Base-by-base conservation (phyloP, 2,329 filamentous ascomycete species). In the Fusarium acutatum region DNA sequence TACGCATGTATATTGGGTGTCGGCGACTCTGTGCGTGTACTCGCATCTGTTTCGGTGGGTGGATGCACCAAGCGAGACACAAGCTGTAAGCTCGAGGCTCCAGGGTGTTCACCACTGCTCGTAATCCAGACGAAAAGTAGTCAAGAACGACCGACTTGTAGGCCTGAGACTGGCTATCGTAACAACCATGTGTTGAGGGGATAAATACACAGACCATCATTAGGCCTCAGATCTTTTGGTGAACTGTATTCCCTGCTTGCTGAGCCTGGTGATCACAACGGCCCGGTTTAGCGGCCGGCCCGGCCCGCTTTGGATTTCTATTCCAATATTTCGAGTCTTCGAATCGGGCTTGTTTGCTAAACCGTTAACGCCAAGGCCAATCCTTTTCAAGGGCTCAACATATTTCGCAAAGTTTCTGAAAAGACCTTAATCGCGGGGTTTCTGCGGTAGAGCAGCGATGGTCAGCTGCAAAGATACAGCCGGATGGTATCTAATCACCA, bases 221-320 rank as follows among this genome's bases (percentile, higher is more conserved):
- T 59, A 60, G 67, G 64, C 63, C 66, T 50, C 41, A 54, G 57
- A 50, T 52, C 54, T 64, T 68, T 50, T 49, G 30, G 30, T 57
- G 53, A 64, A 54, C 57, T 43, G 35, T 50, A 43, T 59, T 53
- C 63, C 68, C 62, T 72, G 63, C 47, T 62, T 60, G 58, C 56
- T 70, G 47, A 67, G 69, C 69, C 56, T 72, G 65, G 69, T 64
- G 46, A 73, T 69, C 70, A 71, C 61, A 69, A 71, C 75, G 76
- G 76, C 66, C 76, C 73, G 76, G 75, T 69, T 67, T 64, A 60
- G 63, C 58, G 73, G 65, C 76, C 75, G 73, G 76, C 34, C 75
- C 75, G 76, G 76, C 67, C 76, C 76, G 75, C 73, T 72, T 66
- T 69, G 57, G 62, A 52, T 60, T 60, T 67, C 66, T 57, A 69